Base-by-base conservation (phyloP, 75 land plant species). In the Gnetum montanum region DNA sequence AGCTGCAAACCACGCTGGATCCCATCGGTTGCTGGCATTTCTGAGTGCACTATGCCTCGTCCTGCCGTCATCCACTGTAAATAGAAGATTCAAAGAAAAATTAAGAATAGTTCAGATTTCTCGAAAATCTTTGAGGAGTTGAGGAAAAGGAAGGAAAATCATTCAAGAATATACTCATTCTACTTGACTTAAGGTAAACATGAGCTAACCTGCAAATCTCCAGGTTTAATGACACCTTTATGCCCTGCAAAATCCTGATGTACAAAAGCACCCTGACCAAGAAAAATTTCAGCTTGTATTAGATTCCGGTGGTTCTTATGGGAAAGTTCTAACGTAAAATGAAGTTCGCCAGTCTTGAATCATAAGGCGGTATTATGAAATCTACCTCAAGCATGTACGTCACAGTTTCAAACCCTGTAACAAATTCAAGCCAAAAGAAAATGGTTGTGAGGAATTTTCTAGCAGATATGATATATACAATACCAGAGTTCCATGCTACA, bases 11-110 rank as follows among this genome's bases (percentile, higher is more conserved):
- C 98, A 25, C 66, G 77, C 41, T 85, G 83, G 46, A 69, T 58
- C 20, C 83, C 96, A n/a, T 49, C 55, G 2, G 60, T 71, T 7
- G 88, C 84, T 15, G 98, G 98, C 86, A 85, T 82, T 67, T 93
- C 98, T 43, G 87, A 85, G 58, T 93, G 98, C 18, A 93, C 90
- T 35, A 93, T 80, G 7, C 98, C 98, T 65, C 79, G 78, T 7
- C 98, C 96, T 6, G 90, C 96, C 10, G 96, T 89, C 96, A 93
- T 89, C 98, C 98, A 93, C 63, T 89, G 79, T 38, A 64, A 29
- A 40, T 3, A 0, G 10, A 24, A 22, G 23, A n/a, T n/a, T n/a
- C 13, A 50, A 30, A 30, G 6, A 15, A 15, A 6, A 27, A 23
- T 16, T 31, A 5, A 18, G 62, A 60, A 30, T 13, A 22, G 26